Percentiles rank a stretch among this genome's conserved stretches.
Evolutionary conservation across 495 filamentous ascomycete species (phyloP).

Genomic region (Niebla homalea): DNA sequence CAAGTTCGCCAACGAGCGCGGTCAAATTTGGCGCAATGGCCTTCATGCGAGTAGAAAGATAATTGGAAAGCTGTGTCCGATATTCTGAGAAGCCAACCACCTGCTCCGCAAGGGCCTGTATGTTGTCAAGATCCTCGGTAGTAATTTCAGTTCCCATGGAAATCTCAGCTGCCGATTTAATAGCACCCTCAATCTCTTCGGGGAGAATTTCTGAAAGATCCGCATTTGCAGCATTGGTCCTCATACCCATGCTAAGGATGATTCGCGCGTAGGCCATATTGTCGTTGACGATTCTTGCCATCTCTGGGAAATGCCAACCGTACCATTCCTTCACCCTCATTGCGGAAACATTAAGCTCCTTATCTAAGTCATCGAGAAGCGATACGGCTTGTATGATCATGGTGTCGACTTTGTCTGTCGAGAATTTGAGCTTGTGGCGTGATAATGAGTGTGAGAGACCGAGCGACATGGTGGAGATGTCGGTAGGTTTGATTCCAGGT

Average conservation of each 20-base stretch:
- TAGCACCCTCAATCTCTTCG: conserved; percentile 83
- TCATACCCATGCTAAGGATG: conserved; percentile 78
- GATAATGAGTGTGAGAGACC: conserved; percentile 95
- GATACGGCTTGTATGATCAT: conserved; percentile 98
- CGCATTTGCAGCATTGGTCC: conserved; percentile 53
- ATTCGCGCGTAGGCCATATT: conserved; percentile 88
- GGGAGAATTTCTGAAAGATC: conserved; percentile 89
- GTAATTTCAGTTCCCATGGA: conserved; percentile 98
- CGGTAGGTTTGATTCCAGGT: conserved; percentile 70
- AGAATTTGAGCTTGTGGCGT: conserved; percentile 98
- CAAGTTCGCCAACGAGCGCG: conserved; percentile 81
- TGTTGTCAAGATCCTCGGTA: conserved; percentile 77
- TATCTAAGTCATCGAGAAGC: conserved; percentile 90
- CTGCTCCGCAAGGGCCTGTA: conserved; percentile 78
- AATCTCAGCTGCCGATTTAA: conserved; percentile 89
- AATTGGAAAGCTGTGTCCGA: conserved; percentile 72
- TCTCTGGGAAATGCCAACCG: conserved; percentile 98
- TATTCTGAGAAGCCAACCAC: conserved; percentile 86
- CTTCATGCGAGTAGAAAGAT: conserved; percentile 86
- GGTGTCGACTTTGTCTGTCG: conserved; percentile 95
- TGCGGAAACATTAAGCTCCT: conserved; percentile 95
- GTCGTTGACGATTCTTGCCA: conserved; percentile 94
- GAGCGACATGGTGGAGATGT: conserved; percentile 82
- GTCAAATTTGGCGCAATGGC: conserved; percentile 96
- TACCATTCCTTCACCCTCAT: conserved; percentile 99